phyloP scores from a whole-genome alignment of 805 yeast genomes.

The Zygoascus flipseniorum region DNA sequence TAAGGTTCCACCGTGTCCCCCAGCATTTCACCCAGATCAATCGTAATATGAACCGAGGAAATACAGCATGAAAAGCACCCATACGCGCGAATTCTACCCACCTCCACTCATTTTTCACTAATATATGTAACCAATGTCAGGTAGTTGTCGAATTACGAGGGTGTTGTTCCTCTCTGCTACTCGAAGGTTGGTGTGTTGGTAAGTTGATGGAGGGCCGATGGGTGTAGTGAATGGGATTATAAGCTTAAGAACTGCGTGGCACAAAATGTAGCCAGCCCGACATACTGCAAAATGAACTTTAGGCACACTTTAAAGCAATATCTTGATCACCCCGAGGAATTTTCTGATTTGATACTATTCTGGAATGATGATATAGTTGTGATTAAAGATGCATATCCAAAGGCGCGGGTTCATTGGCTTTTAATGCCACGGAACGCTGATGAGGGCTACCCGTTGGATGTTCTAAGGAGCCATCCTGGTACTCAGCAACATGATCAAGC shows the following conservation, averaged over 20 bases:
- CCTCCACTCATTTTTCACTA: slow-evolving; percentile 16
- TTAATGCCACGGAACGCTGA: slow-evolving; percentile 44
- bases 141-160: not conserved
- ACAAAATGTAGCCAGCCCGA: not conserved
- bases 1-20: not conserved
- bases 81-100: slow-evolving; percentile 2
- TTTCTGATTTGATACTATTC: slow-evolving; percentile 33
- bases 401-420: slow-evolving; percentile 51
- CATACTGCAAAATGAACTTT: slow-evolving; percentile 1
- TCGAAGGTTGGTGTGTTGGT: not conserved
- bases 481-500: slow-evolving; percentile 44
- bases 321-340: slow-evolving; percentile 38
- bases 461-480: slow-evolving; percentile 12
- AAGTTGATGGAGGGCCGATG: not conserved
- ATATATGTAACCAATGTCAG: not conserved
- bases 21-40: not conserved
- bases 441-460: not conserved
- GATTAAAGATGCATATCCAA: slow-evolving; percentile 55
- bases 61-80: too few relatives aligned
- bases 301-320: slow-evolving; percentile 34
- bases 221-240: not conserved
- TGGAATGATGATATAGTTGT: slow-evolving; percentile 47
- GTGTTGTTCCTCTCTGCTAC: not conserved
- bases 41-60: not conserved
- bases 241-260: not conserved